phyloP scores from a whole-genome alignment of 768 basidiomycete genomes.

The Hirschioporus abietinus region DNA sequence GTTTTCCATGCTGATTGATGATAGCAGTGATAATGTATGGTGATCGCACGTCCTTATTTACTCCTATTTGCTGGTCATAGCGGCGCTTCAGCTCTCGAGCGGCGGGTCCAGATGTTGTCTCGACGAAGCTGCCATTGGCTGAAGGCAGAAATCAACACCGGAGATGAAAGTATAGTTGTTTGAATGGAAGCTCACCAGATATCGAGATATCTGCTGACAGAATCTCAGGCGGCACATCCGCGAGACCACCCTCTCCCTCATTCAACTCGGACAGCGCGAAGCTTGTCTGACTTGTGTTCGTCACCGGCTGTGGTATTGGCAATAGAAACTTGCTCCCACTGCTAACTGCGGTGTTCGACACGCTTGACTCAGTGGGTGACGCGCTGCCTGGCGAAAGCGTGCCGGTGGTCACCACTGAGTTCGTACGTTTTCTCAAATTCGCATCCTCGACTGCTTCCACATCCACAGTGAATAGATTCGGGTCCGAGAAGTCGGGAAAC shows the following conservation, averaged over 20 bases:
- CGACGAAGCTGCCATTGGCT: conserved; percentile 75
- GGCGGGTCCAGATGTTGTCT: conserved; percentile 71
- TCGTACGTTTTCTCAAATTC: not conserved
- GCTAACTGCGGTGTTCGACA: not conserved
- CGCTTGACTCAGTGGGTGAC: not conserved
- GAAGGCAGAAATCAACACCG: conserved; percentile 11
- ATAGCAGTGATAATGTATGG: conserved; percentile 82
- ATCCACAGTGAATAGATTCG: not conserved
- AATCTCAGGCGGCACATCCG: conserved; percentile 41
- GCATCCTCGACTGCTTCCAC: not conserved
- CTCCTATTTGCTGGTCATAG: conserved; percentile 66
- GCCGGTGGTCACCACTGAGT: not conserved
- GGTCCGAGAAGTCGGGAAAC: not conserved
- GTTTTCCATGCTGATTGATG: conserved; percentile 74
- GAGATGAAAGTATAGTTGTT: not conserved
- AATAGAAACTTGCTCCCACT: conserved; percentile 22
- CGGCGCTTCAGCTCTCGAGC: conserved; percentile 73
- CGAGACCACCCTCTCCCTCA: conserved; percentile 11
- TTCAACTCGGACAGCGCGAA: conserved; percentile 39
- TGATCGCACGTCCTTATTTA: conserved; percentile 61
- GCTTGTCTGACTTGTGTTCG: conserved; percentile 34
- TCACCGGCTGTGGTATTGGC: conserved; percentile 34
- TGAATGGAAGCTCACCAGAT: conserved; percentile 38
- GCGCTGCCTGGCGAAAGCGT: not conserved
- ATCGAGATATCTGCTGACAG: conserved; percentile 53